These are phyloP conservation scores for Casuarina cunninghamiana DNA, from an alignment of 306 rosid species.

Conservation along the genomic window DNA sequence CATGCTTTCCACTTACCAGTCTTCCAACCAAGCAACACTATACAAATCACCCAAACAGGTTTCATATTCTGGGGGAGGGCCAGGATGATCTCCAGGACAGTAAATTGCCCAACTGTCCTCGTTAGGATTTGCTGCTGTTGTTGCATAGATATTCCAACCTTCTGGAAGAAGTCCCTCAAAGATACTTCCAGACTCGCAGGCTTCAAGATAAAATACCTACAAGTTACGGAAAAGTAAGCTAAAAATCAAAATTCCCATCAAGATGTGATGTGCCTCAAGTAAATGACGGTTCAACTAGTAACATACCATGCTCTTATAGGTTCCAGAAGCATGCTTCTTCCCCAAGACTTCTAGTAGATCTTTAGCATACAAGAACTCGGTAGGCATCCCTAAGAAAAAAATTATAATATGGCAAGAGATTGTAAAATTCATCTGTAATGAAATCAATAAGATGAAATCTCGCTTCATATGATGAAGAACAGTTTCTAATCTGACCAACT, in stretches of 20 bases:
- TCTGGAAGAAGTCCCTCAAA: conserved; percentile 89
- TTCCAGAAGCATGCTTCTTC: conserved; percentile 76
- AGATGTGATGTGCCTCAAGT: conserved; percentile 10
- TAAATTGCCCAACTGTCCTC: conserved; percentile 98
- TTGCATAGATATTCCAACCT: conserved; percentile 80
- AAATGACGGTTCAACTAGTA: conserved; percentile 24
- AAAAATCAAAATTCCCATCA: conserved; percentile 10
- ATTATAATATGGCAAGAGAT: background rate
- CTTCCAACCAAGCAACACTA: conserved; percentile 97
- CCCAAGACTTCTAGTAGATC: conserved; percentile 68
- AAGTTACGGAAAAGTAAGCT: conserved; percentile 21
- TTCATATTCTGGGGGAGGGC: conserved; percentile 84
- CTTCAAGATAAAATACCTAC: conserved; percentile 94
- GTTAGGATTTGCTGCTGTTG: conserved; percentile 81
- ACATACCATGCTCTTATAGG: conserved; percentile 73
- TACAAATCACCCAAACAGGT: conserved; percentile 91
- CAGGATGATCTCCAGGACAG: conserved; percentile 80
- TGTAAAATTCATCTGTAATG: background rate
- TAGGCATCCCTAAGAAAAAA: conserved; percentile 70
- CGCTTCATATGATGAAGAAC: background rate
- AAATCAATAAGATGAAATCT: background rate
- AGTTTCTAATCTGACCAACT: background rate
- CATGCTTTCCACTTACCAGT: conserved; percentile 51
- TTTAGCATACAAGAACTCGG: conserved; percentile 59
- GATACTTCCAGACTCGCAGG: conserved; percentile 96